These are phyloP conservation scores for Aurantiochytrium sp. DNA, from an alignment of 108 stramenopile species.

Conservation along the genomic window DNA sequence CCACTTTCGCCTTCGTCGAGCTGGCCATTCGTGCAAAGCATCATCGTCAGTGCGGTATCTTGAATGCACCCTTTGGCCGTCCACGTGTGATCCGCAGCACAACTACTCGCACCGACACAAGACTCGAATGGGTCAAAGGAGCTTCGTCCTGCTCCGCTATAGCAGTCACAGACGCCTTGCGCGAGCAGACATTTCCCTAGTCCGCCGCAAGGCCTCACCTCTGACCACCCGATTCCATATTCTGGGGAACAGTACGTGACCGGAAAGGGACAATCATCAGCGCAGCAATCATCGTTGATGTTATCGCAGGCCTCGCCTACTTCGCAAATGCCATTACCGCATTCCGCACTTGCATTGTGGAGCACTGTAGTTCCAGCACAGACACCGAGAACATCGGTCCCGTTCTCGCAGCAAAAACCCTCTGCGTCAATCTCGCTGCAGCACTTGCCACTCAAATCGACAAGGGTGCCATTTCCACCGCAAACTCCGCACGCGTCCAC, in stretches of 20 bases:
- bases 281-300: not conserved
- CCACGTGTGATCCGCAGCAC: not conserved
- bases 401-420: not conserved
- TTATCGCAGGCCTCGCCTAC: not conserved
- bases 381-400: not conserved
- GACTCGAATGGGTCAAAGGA: not conserved
- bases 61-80: not conserved
- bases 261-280: not conserved
- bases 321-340: not conserved
- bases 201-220: not conserved
- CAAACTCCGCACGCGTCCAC: not conserved
- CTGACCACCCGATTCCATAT: not conserved
- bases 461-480: not conserved
- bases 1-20: not conserved
- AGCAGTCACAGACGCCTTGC: not conserved
- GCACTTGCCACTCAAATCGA: not conserved
- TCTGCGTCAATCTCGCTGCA: not conserved
- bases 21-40: not conserved
- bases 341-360: not conserved
- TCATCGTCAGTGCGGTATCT: not conserved
- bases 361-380: not conserved
- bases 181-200: not conserved
- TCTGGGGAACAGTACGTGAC: not conserved
- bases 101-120: not conserved
- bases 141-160: not conserved